phyloP scores from a whole-genome alignment of 2,329 filamentous ascomycete species.

The Pezicula neosporulosa region DNA sequence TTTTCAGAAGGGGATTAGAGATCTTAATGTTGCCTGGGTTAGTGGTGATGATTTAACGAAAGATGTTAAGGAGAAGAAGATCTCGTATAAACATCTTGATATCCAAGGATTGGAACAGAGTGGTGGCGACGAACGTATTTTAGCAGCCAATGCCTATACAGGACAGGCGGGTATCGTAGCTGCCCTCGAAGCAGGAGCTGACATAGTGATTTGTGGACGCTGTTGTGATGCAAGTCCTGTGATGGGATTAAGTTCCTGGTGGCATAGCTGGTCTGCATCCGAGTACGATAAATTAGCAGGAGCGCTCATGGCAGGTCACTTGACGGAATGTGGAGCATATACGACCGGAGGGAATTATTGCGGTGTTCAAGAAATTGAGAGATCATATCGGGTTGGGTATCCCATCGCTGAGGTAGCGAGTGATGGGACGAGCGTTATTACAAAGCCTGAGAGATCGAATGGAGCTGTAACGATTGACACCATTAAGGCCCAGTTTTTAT shows the following conservation, averaged over 20 bases:
- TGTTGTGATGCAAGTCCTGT: conserved; percentile 10
- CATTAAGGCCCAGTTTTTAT: conserved; percentile 47
- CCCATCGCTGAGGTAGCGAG: conserved; percentile 40
- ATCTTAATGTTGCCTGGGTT: conserved; percentile 1
- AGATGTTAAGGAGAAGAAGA: not conserved
- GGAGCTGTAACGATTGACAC: conserved; percentile 45
- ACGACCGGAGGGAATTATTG: conserved; percentile 14
- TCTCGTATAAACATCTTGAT: not conserved
- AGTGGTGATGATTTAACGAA: not conserved
- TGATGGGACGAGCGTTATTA: conserved; percentile 37
- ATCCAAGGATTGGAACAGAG: not conserved
- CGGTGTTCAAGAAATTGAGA: conserved; percentile 26
- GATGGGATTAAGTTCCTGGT: conserved; percentile 37
- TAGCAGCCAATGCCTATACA: not conserved
- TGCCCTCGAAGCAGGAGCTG: not conserved
- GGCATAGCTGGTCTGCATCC: conserved; percentile 33
- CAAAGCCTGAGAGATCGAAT: conserved; percentile 36
- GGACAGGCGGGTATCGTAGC: not conserved
- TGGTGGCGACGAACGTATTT: not conserved
- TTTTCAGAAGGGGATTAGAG: not conserved
- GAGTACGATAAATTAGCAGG: conserved; percentile 34
- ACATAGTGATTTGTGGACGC: not conserved
- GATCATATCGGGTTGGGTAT: conserved; percentile 40
- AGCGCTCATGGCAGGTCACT: conserved; percentile 26
- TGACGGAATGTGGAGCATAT: conserved; percentile 24